Evolutionary conservation across 352 stramenopile species (phyloP).

Genomic region (Phytophthora palmivora): DNA sequence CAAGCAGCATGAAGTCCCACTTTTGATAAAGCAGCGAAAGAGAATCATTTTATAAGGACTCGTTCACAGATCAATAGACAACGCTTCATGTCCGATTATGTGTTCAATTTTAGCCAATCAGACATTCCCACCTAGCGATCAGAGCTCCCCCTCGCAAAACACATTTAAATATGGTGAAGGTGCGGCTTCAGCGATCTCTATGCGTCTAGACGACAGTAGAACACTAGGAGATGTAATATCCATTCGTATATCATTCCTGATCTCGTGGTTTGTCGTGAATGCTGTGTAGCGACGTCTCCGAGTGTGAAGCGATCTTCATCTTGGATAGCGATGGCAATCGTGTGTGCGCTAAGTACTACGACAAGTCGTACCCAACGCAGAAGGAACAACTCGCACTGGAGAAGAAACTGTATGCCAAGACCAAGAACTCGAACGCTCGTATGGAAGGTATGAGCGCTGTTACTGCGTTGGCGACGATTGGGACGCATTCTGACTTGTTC

Average conservation of each 20-base stretch:
- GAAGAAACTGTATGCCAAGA: slow-evolving; percentile 92
- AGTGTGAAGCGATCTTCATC: slow-evolving; percentile 90
- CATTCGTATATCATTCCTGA: neutral
- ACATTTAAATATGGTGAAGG: slow-evolving; percentile 66
- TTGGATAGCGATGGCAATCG: slow-evolving; percentile 90
- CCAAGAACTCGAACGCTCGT: slow-evolving; percentile 88
- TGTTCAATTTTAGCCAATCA: slow-evolving; percentile 65
- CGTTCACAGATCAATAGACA: no score
- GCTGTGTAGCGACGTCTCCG: slow-evolving; percentile 57
- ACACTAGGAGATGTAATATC: neutral
- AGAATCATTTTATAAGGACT: slow-evolving; percentile 37
- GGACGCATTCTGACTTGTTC: slow-evolving; percentile 8
- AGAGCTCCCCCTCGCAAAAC: slow-evolving; percentile 19
- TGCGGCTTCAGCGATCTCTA: slow-evolving; percentile 28
- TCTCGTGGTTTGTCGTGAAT: slow-evolving; percentile 12
- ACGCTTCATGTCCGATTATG: no score
- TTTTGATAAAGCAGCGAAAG: slow-evolving; percentile 35
- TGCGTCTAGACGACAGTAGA: neutral
- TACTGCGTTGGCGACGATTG: neutral
- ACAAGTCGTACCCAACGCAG: slow-evolving; percentile 86
- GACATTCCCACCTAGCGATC: slow-evolving; percentile 50
- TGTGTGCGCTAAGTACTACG: slow-evolving; percentile 93
- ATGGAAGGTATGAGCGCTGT: slow-evolving; percentile 64
- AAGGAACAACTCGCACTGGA: slow-evolving; percentile 90
- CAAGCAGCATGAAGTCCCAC: slow-evolving; percentile 8